Evolutionary conservation across 2,329 filamentous ascomycete genomes (phyloP).

Genomic region (Sclerotinia borealis): DNA sequence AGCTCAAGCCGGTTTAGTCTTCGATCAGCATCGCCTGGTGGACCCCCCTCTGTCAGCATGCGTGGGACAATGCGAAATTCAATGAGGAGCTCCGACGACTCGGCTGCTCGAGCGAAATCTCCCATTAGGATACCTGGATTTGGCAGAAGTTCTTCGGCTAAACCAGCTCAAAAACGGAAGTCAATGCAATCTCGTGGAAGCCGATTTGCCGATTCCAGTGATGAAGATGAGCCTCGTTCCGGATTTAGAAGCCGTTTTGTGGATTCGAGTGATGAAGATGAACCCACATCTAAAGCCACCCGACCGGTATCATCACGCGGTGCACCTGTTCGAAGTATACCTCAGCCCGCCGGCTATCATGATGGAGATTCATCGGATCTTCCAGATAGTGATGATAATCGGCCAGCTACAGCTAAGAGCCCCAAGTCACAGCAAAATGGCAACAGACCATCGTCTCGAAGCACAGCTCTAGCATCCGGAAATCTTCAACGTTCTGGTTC

Average conservation of each 20-base stretch:
- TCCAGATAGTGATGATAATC: constrained; percentile 53
- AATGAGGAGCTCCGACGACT: constrained; percentile 26
- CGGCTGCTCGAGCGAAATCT: constrained; percentile 19
- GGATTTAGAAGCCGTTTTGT: constrained; percentile 46
- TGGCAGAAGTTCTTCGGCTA: constrained; percentile 19
- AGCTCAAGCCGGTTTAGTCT: constrained; percentile 61
- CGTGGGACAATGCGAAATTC: constrained; percentile 35
- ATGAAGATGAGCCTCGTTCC: constrained; percentile 30
- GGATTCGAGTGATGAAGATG: constrained; percentile 57
- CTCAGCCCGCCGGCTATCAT: constrained; percentile 40
- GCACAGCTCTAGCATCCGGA: constrained; percentile 22
- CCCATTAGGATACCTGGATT: constrained; percentile 22
- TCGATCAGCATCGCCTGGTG: constrained; percentile 62
- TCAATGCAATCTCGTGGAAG: constrained; percentile 17
- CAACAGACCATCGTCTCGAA: constrained; percentile 12
- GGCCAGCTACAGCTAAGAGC: constrained; percentile 24
- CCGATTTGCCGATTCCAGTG: constrained; percentile 33
- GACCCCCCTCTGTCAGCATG: constrained; percentile 36
- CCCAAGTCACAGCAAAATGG: constrained; percentile 13
- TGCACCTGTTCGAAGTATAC: constrained; percentile 44
- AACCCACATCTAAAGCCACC: constrained; percentile 17
- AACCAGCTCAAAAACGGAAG: constrained; percentile 19
- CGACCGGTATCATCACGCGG: constrained; percentile 20
- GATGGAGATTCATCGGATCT: constrained; percentile 56
- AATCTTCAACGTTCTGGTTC: constrained; percentile 36